Conservation (phyloP, 139 green algal species). For the Picochlorum sp. region DNA sequence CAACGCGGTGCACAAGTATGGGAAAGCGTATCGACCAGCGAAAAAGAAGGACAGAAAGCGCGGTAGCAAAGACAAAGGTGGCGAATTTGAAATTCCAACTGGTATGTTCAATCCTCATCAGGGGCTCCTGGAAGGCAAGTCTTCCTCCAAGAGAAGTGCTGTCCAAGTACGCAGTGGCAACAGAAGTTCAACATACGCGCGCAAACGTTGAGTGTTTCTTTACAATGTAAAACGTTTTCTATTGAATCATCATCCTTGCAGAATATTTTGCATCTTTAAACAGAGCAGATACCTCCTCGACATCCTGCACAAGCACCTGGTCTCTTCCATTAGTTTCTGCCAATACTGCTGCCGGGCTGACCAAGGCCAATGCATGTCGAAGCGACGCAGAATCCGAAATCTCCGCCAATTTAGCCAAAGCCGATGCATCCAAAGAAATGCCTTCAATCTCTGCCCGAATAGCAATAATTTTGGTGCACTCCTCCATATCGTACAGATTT, state of each 20-base stretch:
- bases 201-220: no score
- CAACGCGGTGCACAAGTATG: no score
- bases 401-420: conserved; percentile 76
- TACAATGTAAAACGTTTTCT: conserved; percentile 35
- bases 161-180: neutral
- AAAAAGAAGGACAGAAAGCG: no score
- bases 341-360: conserved; percentile 78
- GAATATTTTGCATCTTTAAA: conserved; percentile 94
- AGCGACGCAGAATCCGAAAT: conserved; percentile 80
- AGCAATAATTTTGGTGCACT: conserved; percentile 86
- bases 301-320: conserved; percentile 44
- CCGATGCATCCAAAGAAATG: conserved; percentile 79
- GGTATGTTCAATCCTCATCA: conserved; percentile 1
- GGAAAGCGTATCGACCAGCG: no score
- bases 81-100: neutral
- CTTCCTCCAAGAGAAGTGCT: neutral
- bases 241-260: conserved; percentile 77
- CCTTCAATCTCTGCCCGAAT: conserved; percentile 88
- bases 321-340: conserved; percentile 47
- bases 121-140: neutral
- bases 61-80: no score
- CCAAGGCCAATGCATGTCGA: conserved; percentile 68
- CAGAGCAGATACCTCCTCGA: conserved; percentile 70
- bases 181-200: neutral
- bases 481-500: conserved; percentile 69